Conservation (phyloP, 2,329 filamentous ascomycete genomes). For the Venturia pyrina region DNA sequence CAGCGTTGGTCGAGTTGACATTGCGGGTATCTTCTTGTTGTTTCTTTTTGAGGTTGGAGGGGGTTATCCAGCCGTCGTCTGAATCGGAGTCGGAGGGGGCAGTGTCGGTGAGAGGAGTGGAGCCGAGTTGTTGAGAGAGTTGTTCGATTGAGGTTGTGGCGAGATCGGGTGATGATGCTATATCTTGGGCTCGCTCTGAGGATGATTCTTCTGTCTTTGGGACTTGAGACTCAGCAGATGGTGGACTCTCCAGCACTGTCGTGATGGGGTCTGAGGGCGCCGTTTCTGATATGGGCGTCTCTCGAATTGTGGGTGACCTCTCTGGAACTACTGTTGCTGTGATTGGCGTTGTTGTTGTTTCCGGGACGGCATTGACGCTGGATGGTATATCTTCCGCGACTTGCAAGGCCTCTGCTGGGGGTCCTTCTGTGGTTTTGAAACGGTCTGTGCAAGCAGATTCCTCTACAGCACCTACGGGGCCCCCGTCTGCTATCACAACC, state of each 20-base stretch:
- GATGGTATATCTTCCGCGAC: background rate
- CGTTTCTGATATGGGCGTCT: background rate
- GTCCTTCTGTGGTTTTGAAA: background rate
- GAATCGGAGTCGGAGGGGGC: conserved; percentile 37
- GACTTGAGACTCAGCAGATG: background rate
- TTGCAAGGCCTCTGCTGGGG: background rate
- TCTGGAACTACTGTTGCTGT: background rate
- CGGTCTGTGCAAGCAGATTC: background rate
- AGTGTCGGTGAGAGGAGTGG: background rate
- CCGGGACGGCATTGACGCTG: background rate
- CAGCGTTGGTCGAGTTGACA: conserved; percentile 25
- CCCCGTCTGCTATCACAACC: background rate
- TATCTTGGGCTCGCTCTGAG: background rate
- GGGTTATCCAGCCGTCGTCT: conserved; percentile 80
- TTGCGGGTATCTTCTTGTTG: conserved; percentile 54
- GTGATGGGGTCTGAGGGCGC: background rate
- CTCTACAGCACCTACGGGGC: background rate
- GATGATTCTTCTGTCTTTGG: background rate
- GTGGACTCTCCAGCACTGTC: background rate
- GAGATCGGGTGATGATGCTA: background rate
- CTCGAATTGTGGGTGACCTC: background rate
- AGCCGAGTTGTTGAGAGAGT: background rate
- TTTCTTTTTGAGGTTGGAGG: conserved; percentile 78
- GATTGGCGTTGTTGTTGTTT: background rate
- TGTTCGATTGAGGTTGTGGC: background rate